Evolutionary conservation across 2,329 filamentous ascomycete species (phyloP).

Genomic region (Fusarium keratoplasticum): DNA sequence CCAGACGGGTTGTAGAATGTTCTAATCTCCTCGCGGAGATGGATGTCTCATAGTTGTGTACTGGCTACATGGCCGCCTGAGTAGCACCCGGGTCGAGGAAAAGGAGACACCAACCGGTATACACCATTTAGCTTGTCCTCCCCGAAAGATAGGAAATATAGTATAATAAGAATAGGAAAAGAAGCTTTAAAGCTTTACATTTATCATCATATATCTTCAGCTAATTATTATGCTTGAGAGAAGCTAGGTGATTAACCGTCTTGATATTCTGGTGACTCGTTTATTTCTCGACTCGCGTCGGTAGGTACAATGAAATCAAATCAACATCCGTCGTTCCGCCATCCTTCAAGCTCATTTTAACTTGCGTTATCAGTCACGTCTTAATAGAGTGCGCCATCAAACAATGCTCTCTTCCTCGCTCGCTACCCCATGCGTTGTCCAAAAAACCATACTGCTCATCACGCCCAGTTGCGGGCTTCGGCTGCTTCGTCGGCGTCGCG

Average conservation of each 20-base stretch:
- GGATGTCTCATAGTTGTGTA: background rate
- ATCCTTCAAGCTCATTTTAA: background rate
- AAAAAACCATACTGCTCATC: background rate
- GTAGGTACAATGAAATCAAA: constrained; percentile 12
- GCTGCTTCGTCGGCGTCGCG: constrained; percentile 75
- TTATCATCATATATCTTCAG: background rate
- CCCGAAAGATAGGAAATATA: background rate
- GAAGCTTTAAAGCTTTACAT: background rate
- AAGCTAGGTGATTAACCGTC: background rate
- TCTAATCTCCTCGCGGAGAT: background rate
- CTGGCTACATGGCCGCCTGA: background rate
- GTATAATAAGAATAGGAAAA: background rate
- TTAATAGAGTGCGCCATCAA: background rate
- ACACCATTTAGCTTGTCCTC: background rate
- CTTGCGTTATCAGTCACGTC: background rate
- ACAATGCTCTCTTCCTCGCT: background rate
- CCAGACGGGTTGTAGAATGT: background rate
- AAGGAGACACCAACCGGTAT: background rate
- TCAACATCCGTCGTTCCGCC: background rate
- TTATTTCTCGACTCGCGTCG: background rate
- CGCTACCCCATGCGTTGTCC: background rate
- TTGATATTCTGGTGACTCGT: background rate
- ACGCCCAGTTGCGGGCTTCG: constrained; percentile 52
- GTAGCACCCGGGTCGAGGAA: background rate
- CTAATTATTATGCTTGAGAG: background rate